Conservation (phyloP, 2,329 filamentous ascomycete species). For the Microsporum audouinii region DNA sequence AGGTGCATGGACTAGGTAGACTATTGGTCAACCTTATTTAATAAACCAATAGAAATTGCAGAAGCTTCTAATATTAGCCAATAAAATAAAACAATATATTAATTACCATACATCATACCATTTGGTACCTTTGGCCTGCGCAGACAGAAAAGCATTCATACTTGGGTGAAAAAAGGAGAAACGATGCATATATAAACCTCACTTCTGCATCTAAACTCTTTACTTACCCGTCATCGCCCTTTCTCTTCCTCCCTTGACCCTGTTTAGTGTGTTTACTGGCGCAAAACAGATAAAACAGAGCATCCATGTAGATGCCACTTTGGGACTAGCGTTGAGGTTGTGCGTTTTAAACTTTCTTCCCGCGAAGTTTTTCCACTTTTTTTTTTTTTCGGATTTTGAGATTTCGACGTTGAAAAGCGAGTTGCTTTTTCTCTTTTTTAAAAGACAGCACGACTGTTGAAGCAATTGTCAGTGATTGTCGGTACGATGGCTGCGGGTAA, state of each 20-base stretch:
- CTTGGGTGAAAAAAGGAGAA: neutral
- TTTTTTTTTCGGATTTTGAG: neutral
- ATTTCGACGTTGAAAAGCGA: neutral
- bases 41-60: neutral
- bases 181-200: neutral
- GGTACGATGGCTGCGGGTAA: neutral
- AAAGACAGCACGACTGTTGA: neutral
- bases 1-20: neutral
- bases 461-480: neutral
- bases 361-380: neutral
- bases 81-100: neutral
- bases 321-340: neutral
- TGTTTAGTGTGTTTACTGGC: neutral
- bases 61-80: neutral
- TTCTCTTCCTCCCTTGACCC: neutral
- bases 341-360: conserved; percentile 1
- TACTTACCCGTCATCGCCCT: neutral
- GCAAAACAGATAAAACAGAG: neutral
- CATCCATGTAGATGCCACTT: neutral
- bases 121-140: neutral
- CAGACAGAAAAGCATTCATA: neutral
- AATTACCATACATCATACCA: neutral
- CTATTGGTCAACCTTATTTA: neutral
- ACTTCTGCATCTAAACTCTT: neutral
- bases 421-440: neutral